phyloP scores from a whole-genome alignment of 257 asterid genomes.

The Nicotiana noctiflora region DNA sequence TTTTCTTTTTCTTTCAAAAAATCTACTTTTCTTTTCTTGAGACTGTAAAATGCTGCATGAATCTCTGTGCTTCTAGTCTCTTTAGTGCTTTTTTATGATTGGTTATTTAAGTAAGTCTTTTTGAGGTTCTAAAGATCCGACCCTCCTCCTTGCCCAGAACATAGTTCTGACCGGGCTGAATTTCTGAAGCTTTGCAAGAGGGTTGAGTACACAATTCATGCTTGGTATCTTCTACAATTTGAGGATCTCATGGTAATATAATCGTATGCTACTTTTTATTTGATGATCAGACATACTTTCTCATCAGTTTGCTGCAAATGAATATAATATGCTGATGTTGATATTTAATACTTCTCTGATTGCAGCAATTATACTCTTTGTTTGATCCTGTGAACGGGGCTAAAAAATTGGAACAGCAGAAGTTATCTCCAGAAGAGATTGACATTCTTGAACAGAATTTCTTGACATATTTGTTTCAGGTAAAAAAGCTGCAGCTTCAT shows the following conservation, averaged over 20 bases:
- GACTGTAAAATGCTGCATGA: background rate
- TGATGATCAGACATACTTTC: background rate
- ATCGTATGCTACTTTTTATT: background rate
- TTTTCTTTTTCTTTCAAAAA: background rate
- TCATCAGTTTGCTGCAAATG: background rate
- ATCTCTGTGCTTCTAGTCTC: background rate
- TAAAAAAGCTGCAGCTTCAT: conserved; percentile 11
- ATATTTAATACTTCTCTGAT: conserved; percentile 13
- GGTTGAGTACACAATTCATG: conserved; percentile 91
- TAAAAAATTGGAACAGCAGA: conserved; percentile 86
- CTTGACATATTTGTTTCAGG: conserved; percentile 81
- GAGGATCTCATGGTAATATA: conserved; percentile 92
- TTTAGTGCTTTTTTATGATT: background rate
- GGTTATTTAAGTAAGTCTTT: background rate
- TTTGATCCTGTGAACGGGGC: conserved; percentile 89
- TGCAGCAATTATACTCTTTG: conserved; percentile 93
- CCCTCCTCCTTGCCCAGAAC: conserved; percentile 43
- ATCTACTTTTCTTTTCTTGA: background rate
- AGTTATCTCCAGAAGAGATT: conserved; percentile 62
- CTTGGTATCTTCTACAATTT: conserved; percentile 93
- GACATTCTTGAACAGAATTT: conserved; percentile 87
- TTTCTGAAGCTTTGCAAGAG: conserved; percentile 96
- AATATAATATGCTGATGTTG: background rate
- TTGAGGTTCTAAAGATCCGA: conserved; percentile 8
- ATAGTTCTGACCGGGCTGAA: conserved; percentile 78